A percentile compares a stretch with the other conserved stretches of the same genome.
Evolutionary conservation across 306 rosid species (phyloP).

Genomic region (Medicago ruthenica): DNA sequence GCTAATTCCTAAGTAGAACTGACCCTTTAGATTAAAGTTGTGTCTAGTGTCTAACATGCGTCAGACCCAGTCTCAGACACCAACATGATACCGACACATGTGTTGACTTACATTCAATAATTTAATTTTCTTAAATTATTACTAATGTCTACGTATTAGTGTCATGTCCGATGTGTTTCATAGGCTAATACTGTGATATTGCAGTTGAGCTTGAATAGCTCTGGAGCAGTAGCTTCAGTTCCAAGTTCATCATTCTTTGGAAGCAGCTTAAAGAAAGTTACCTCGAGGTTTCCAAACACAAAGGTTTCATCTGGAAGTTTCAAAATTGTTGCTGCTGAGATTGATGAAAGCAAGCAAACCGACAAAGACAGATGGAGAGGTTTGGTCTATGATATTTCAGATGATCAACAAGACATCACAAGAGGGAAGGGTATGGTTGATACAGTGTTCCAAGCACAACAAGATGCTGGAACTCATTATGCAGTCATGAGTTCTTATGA

Average conservation of each 20-base stretch:
- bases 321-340: conserved; percentile 64
- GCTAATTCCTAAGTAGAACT: too few species aligned
- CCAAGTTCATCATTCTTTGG: conserved; percentile 82
- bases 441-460: conserved; percentile 83
- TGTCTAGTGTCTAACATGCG: not conserved
- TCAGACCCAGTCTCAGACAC: not conserved
- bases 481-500: conserved; percentile 92
- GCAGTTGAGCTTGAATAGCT: conserved; percentile 77
- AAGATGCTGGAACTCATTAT: conserved; percentile 65
- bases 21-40: not conserved
- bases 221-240: conserved; percentile 59
- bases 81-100: not conserved
- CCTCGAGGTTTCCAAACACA: conserved; percentile 50
- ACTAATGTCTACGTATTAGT: not conserved
- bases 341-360: conserved; percentile 64
- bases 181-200: conserved; percentile 18
- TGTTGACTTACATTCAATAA: not conserved
- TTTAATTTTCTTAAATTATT: not conserved
- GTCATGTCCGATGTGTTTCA: not conserved
- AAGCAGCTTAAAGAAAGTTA: conserved; percentile 77
- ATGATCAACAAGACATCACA: conserved; percentile 97
- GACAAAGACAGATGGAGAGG: conserved; percentile 75
- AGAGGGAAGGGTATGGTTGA: conserved; percentile 97
- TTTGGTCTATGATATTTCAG: conserved; percentile 74
- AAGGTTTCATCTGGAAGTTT: conserved; percentile 62